Evolutionary conservation across 1,284 basidiomycete species (phyloP).

Genomic region (Irpex sp.): DNA sequence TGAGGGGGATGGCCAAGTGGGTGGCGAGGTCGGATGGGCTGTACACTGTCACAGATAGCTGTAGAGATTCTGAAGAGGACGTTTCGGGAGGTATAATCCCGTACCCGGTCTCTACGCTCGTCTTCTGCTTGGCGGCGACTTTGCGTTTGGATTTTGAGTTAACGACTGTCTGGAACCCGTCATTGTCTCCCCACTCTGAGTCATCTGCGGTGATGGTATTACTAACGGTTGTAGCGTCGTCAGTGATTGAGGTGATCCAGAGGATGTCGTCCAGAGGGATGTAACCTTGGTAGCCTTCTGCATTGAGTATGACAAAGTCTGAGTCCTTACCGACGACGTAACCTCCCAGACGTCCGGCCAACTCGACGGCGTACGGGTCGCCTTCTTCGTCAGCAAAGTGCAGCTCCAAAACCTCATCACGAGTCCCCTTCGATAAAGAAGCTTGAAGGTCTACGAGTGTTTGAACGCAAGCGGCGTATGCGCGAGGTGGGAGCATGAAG

Average conservation of each 20-base stretch:
- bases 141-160: conserved; percentile 42
- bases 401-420: conserved; percentile 37
- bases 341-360: conserved; percentile 71
- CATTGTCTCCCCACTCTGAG: conserved; percentile 35
- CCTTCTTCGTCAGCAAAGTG: conserved; percentile 85
- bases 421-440: too few relatives aligned
- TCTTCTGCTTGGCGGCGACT: conserved; percentile 26
- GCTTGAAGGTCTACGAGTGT: conserved; percentile 24
- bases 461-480: conserved; percentile 58
- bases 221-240: conserved; percentile 19
- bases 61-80: conserved; percentile 27
- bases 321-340: conserved; percentile 82
- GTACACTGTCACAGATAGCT: conserved; percentile 57
- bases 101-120: conserved; percentile 8
- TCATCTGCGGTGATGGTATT: neutral
- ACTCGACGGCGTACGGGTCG: conserved; percentile 81
- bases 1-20: conserved; percentile 64
- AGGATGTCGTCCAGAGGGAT: conserved; percentile 78
- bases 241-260: conserved; percentile 49
- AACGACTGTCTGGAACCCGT: conserved; percentile 61
- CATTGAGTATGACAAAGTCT: conserved; percentile 77
- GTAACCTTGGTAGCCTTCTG: conserved; percentile 73
- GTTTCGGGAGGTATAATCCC: conserved; percentile 56
- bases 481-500: conserved; percentile 75
- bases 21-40: conserved; percentile 60